Evolutionary conservation across 1,284 basidiomycete genomes (phyloP).

Genomic region (Rhodotorula sp.): DNA sequence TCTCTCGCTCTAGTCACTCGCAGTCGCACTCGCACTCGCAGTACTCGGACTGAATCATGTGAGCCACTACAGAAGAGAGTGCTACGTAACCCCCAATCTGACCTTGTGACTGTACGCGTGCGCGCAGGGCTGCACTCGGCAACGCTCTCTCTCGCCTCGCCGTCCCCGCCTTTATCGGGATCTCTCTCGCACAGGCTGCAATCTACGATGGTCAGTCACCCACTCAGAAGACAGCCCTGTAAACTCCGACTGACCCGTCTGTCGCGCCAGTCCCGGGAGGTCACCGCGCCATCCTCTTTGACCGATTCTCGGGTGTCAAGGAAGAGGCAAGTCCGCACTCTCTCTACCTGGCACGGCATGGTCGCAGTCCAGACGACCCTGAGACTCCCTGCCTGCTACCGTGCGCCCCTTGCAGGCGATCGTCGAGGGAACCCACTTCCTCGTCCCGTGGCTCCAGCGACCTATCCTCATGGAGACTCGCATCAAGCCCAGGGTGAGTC

Average conservation of each 20-base stretch:
- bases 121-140: constrained; percentile 24
- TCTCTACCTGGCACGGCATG: neutral
- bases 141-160: constrained; percentile 30
- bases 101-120: too few relatives aligned
- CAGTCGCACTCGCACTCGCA: too few relatives aligned
- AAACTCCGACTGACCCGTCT: neutral
- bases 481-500: constrained; percentile 82
- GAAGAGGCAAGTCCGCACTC: constrained; percentile 53
- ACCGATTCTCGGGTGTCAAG: constrained; percentile 91
- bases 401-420: constrained; percentile 66
- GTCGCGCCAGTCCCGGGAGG: constrained; percentile 37
- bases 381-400: too few relatives aligned
- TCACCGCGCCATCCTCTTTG: constrained; percentile 90
- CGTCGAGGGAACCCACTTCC: constrained; percentile 94
- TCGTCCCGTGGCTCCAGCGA: constrained; percentile 84
- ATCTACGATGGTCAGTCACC: constrained; percentile 72
- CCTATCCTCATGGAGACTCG: constrained; percentile 97
- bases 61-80: neutral
- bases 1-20: too few relatives aligned
- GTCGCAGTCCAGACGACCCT: too few relatives aligned
- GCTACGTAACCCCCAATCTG: too few relatives aligned
- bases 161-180: constrained; percentile 72
- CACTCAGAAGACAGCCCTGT: too few relatives aligned
- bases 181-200: constrained; percentile 68
- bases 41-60: too few relatives aligned